Evolutionary conservation across 1,284 basidiomycete genomes (phyloP), one percentile per base, ranked within the genome.

Genomic region (Apiotrichum veenhuisii): DNA sequence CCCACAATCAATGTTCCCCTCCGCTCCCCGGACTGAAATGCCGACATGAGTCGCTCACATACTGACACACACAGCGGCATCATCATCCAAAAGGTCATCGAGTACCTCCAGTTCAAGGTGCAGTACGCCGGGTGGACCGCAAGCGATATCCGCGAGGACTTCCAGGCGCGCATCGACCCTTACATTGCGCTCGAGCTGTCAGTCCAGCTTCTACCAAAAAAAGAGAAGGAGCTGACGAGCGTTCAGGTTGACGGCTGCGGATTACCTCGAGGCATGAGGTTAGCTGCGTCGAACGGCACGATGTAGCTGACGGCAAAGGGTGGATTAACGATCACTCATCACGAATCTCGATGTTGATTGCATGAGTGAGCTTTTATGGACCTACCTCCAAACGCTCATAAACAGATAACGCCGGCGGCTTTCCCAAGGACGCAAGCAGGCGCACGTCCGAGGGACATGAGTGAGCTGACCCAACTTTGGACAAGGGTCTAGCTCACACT

Each of bases 121-220:
- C 75, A 79, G 58, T 82, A 80, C 61, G 64, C 66, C 23, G 71
- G 79, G 30, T 72, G 76, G 23, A 71, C 71, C 38, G 62, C 71
- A 12, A 74, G 75, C 30, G 77, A 79, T 38, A 78, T 80, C 50
- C 73, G 78, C 26, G 82, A 82, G 45, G 81, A 83, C 59, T 83
- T 83, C 62, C 69, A 77, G 57, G 77, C 79, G 34, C 69, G 81
- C 23, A 81, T 83, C 54, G 80, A 80, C 40, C 81, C 82, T 2
- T 82, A 83, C 66, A 80, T 83, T 50, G 81, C 82, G 8, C 70
- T 83, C 20, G 82, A 83, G 61, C 71, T 83, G 82, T 83, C 63
- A 65, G 81, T 71, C 18, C 34, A 2, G 18, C n/a, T 11, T 38
- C 4, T 34, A n/a, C 4, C n/a, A n/a, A n/a, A n/a, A n/a, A n/a